A percentile compares a stretch with the other conserved stretches of the same genome.
phyloP scores from a whole-genome alignment of 140 eudicot genomes.

The Stevia rebaudiana region DNA sequence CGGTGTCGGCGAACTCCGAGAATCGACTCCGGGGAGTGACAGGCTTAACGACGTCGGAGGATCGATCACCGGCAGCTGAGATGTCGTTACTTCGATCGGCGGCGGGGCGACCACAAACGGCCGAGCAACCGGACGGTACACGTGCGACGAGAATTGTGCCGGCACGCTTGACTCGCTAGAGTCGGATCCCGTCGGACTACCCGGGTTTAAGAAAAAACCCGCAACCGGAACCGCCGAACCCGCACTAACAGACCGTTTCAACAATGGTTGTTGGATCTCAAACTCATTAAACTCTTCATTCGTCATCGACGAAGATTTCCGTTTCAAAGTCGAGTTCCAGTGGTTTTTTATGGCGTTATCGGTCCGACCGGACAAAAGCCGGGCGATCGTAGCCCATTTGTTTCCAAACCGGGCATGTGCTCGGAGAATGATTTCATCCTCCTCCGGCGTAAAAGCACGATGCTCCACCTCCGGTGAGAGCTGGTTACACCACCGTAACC shows the following conservation, averaged over 20 bases:
- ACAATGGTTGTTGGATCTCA: slow-evolving; percentile 26
- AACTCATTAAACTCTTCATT: slow-evolving; percentile 31
- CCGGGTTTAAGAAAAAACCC: slow-evolving; percentile 23
- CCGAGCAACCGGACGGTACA: slow-evolving; percentile 52
- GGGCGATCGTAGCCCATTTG: slow-evolving; percentile 53
- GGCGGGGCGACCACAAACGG: slow-evolving; percentile 22
- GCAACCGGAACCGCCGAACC: slow-evolving; percentile 31
- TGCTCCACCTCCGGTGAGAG: slow-evolving; percentile 48
- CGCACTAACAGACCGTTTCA: slow-evolving; percentile 40
- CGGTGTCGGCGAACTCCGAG: slow-evolving; percentile 20
- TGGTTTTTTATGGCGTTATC: slow-evolving; percentile 50
- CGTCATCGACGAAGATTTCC: slow-evolving; percentile 39
- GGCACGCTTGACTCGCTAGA: slow-evolving; percentile 33
- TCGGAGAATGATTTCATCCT: slow-evolving; percentile 43
- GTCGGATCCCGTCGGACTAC: slow-evolving; percentile 44
- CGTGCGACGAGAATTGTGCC: slow-evolving; percentile 25
- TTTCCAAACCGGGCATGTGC: slow-evolving; percentile 52
- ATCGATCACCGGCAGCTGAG: slow-evolving; percentile 26
- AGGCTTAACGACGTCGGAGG: slow-evolving; percentile 60
- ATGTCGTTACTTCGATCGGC: slow-evolving; percentile 23
- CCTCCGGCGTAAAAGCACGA: slow-evolving; percentile 41
- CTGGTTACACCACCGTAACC: slow-evolving; percentile 54
- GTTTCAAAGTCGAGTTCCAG: slow-evolving; percentile 48
- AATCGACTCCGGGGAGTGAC: slow-evolving; percentile 63
- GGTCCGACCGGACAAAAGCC: slow-evolving; percentile 42